These are phyloP conservation scores for Fallopia convolvulus DNA, from an alignment of 148 eudicot species.

Conservation along the genomic window DNA sequence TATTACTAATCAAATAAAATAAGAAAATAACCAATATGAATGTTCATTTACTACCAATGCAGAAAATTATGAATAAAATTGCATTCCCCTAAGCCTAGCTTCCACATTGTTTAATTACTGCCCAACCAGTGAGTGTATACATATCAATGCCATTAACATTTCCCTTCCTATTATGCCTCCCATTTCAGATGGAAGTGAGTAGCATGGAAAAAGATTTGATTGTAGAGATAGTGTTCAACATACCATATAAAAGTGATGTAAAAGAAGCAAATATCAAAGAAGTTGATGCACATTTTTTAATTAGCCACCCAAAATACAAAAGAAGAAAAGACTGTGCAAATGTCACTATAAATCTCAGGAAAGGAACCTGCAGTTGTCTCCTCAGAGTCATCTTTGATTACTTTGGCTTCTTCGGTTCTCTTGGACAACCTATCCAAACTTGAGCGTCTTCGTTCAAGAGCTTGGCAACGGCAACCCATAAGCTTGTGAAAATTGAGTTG, in stretches of 20 bases:
- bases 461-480: constrained; percentile 68
- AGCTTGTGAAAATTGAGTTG: constrained; percentile 88
- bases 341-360: background rate
- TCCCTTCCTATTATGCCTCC: background rate
- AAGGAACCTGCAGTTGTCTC: constrained; percentile 36
- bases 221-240: background rate
- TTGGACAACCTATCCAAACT: constrained; percentile 30
- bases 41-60: background rate
- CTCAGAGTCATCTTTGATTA: constrained; percentile 22
- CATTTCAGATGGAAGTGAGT: background rate
- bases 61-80: background rate
- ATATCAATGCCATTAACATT: background rate
- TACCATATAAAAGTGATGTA: background rate
- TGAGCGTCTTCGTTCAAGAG: constrained; percentile 41
- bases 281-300: background rate
- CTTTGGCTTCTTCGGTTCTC: constrained; percentile 32
- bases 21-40: background rate
- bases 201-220: background rate
- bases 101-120: background rate
- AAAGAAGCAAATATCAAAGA: background rate
- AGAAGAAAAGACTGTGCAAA: background rate
- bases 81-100: background rate
- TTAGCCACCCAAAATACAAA: background rate
- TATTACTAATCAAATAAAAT: background rate
- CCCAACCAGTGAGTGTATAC: background rate